Base-by-base conservation (phyloP, 768 basidiomycete species). In the Amanita rubescens region DNA sequence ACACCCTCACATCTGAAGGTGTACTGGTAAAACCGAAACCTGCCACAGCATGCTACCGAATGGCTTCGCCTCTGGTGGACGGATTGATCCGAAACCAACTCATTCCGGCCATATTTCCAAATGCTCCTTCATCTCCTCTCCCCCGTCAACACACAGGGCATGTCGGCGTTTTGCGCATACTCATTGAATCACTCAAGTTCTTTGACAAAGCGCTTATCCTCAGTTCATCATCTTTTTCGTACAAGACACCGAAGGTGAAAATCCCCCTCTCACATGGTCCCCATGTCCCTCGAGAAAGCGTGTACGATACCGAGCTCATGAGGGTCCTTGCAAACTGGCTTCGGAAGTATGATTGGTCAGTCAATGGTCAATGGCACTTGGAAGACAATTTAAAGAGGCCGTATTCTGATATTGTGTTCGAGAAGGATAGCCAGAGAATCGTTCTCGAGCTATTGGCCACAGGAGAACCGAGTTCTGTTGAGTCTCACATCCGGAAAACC, bases 321-420 rank as follows among this genome's bases (percentile, higher is more conserved):
- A 55, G 55, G 45, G 49, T 56, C 25, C 57, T 58, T 39, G 14
- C 46, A 17, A 56, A 56, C 55, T 58, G 57, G 57, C 57, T 58
- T 53, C 22, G n/a, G 11, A 34, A 32, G 48, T 17, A 52, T 38
- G 19, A n/a, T 11, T 58, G 50, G 49, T 46, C 49, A 32, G 55
- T 58, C 50, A 55, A 38, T 38, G 25, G 55, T 49, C 57, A 56
- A 49, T 58, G 57, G 55, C 57, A 58, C 39, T 33, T 58, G 50
- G 35, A 39, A 24, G 52, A 50, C 24, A n/a, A n/a, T 19, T 34
- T 39, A 22, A 38, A 45, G 34, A 33, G 45, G 49, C 46, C 47
- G 48, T 58, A 58, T 46, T 46, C 48, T 33, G 49, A 58, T 49
- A 58, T 55, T 32, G 43, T 58, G 38, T 38, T 58, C 51, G 48